Evolutionary conservation across 176 grass and related monocot genomes (phyloP).

Genomic region (Carex myosuroides): DNA sequence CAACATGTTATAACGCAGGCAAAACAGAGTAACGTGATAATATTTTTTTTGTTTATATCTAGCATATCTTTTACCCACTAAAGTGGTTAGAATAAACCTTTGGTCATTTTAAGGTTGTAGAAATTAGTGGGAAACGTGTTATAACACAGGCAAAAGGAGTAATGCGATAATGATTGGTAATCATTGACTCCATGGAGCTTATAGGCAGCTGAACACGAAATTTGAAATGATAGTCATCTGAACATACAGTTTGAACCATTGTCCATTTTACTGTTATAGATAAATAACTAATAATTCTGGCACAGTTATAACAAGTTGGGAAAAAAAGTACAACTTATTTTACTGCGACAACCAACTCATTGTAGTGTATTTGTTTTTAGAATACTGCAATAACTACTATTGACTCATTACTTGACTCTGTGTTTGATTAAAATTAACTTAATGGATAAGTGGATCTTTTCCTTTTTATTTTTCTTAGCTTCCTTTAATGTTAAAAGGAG

Average conservation of each 20-base stretch:
- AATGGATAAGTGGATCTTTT: neutral
- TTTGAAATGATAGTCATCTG: neutral
- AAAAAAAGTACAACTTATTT: neutral
- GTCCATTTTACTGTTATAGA: neutral
- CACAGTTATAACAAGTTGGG: neutral
- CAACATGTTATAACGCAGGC: neutral
- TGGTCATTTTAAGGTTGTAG: neutral
- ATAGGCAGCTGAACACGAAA: neutral
- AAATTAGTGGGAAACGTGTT: neutral
- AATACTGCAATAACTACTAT: neutral
- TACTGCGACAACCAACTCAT: neutral
- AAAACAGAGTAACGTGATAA: neutral
- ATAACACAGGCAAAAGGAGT: neutral
- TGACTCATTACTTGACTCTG: neutral
- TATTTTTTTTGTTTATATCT: neutral
- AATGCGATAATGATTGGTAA: neutral
- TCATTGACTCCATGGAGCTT: neutral
- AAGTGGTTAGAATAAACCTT: neutral
- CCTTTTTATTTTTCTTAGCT: neutral
- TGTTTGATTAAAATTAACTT: conserved; percentile 2
- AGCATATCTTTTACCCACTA: neutral
- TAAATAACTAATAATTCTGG: neutral
- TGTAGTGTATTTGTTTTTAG: neutral
- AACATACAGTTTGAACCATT: neutral
- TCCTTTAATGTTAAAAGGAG: neutral